Conservation (phyloP, 345 rosid genomes). For the Lepidium africanum region DNA sequence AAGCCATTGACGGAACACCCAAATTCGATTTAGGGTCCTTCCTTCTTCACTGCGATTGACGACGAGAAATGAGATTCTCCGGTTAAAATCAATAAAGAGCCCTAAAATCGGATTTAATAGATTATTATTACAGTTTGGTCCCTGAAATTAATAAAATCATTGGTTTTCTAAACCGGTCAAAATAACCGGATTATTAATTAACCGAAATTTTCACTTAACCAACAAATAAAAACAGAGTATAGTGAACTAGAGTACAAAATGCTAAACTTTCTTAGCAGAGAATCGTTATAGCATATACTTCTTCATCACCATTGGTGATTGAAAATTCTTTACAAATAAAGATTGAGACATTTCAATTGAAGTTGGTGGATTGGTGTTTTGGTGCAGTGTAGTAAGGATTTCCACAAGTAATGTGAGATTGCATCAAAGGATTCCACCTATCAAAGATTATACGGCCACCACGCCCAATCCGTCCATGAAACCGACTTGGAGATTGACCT, state of each 20-base stretch:
- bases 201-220: conserved; percentile 1
- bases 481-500: conserved; percentile 37
- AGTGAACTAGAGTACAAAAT: background rate
- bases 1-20: conserved; percentile 41
- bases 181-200: background rate
- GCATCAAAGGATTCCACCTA: conserved; percentile 89
- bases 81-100: background rate
- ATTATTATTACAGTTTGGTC: conserved; percentile 3
- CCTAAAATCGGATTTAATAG: background rate
- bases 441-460: conserved; percentile 93
- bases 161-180: background rate
- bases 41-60: conserved; percentile 21
- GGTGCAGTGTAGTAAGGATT: conserved; percentile 61
- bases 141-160: background rate
- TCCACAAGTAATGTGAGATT: conserved; percentile 55
- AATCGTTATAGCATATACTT: background rate
- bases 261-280: background rate
- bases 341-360: conserved; percentile 26
- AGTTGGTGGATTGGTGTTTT: conserved; percentile 46
- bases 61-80: background rate
- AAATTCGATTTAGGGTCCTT: background rate
- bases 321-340: conserved; percentile 15
- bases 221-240: background rate
- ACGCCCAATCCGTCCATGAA: conserved; percentile 89
- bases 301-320: conserved; percentile 1